Evolutionary conservation across 148 eudicot genomes (phyloP), one percentile per base, ranked within the genome.

Genomic region (Rheum nobile): DNA sequence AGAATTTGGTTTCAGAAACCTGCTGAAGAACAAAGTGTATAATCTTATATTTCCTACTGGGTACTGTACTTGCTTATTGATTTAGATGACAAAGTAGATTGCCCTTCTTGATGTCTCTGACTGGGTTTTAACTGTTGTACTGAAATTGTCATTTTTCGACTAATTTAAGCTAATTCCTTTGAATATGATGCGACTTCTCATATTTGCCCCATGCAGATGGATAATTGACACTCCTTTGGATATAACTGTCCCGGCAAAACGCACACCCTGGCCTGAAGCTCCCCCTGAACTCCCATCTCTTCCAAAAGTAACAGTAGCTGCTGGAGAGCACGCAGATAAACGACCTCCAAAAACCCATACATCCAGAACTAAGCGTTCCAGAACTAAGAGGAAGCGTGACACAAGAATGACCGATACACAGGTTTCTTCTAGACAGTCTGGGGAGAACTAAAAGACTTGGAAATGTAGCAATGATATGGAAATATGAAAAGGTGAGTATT

Each of bases 261-360:
- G 76, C 76, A 92, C 99, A 48, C 94, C 99, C 72, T 92, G 99
- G 99, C 97, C 96, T 52, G 97, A 96, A 22, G 76, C 82, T 74
- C 88, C 88, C 75, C 92, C 90, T 46, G 99, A 90, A 73, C 91
- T 90, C 72, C 87, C 92, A 35, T 46, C 89, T 39, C 74, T 28
- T 71, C 86, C 76, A 63, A 88, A 82, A 76, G 79, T 71, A 52
- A 79, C 73, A 32, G 77, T 59, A 41, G 37, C 28, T 67, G 77
- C 76, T 6, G 88, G 83, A 74, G 89, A 90, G 44, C 82, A 28
- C 32, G 52, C 71, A 38, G 92, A 84, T 57, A 96, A 88, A 80
- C 86, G 76, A 46, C 71, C 86, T 39, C 78, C 90, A 57, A 92
- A 90, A 81, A 69, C 85, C 41, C 88, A 92, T 44, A 43, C 88